Evolutionary conservation across 768 basidiomycete genomes (phyloP), one percentile per base, ranked within the genome.

Genomic region (Zangia roseola): DNA sequence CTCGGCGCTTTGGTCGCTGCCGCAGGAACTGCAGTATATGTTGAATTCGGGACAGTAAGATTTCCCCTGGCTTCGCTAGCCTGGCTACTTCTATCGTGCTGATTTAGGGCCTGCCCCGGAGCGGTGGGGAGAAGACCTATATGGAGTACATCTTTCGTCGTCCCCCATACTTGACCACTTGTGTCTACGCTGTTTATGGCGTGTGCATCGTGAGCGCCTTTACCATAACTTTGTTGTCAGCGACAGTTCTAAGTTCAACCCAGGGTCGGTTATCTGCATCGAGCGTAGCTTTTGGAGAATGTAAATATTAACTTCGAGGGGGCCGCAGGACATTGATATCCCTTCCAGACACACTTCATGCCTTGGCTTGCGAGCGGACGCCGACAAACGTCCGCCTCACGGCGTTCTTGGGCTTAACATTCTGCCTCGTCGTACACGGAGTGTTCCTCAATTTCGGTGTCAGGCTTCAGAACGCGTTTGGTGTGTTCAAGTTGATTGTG

Each of bases 91-190:
- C 4, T 16, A n/a, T 30, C 35, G 45, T 35, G 8, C 16, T 21
- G 2, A 1, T 17, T 7, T 41, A 87, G 83, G 84, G 80, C n/a
- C 71, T 89, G 3, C 87, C 87, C 2, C 72, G 80, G 3, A 88
- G 75, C 46, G 87, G 87, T 1, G 87, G 84, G 2, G 86, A 88
- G 70, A 88, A 88, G 69, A 85, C 82, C 43, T 89, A 88, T 56
- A 66, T 89, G 31, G 84, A 87, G 53, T 86, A 75, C 59, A 77
- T 87, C n/a, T 88, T 79, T 64, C 71, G 77, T 38, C 72, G 72
- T 4, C 87, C 86, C 6, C 75, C 71, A 41, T 85, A 82, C 56
- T 63, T 89, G 58, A 72, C 70, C 14, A 82, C 83, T 5, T 87
- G 83, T 56, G 58, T 74, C 7, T 88, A 77, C 52, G 74, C 80